Evolutionary conservation across 768 basidiomycete genomes (phyloP), one percentile per base, ranked within the genome.

Genomic region (Sporobolomyces pararoseus): DNA sequence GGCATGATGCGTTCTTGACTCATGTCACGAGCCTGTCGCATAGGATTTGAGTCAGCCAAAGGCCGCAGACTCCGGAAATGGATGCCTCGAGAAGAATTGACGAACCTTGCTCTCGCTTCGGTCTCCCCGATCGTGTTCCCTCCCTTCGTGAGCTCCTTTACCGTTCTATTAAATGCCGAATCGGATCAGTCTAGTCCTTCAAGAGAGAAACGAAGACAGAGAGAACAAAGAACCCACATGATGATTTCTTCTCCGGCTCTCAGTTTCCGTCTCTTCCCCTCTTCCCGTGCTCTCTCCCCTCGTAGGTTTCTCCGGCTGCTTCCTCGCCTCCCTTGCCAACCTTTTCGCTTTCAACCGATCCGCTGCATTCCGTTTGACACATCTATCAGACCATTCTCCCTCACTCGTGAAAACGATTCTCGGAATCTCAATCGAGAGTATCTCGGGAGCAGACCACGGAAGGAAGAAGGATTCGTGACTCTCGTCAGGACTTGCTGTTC

Each of bases 381-480:
- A 61, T 53, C 68, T n/a, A 0, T 74, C 72, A 1, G 0, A 7
- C n/a, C 63, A 74, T 53, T 65, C 63, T 10, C 66, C 68, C 0
- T 58, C 63, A 35, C 66, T 70, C 13, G 39, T 51, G 9, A 70
- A 32, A n/a, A 44, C 51, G 0, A 50, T 68, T 19, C 46, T 19
- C 27, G 72, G 72, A 0, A 70, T 23, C 19, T 57, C 51, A 42
- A 74, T 42, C 46, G 65, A 74, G 7, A 74, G 47, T 5, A 74
- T 25, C 31, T 74, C 72, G 25, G 72, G 72, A 14, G 46, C 34
- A 2, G 9, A 12, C 72, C 72, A 74, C 2, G 46, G n/a, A 2
- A 63, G 46, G 59, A 66, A 74, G 54, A 74, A 74, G 2, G 65
- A 54, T 17, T 74, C 68, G 19, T 49, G 42, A 46, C 39, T 46